These are phyloP conservation scores for Lentinula novae-zelandiae DNA, from an alignment of 1,284 basidiomycete genomes.

Conservation along the genomic window DNA sequence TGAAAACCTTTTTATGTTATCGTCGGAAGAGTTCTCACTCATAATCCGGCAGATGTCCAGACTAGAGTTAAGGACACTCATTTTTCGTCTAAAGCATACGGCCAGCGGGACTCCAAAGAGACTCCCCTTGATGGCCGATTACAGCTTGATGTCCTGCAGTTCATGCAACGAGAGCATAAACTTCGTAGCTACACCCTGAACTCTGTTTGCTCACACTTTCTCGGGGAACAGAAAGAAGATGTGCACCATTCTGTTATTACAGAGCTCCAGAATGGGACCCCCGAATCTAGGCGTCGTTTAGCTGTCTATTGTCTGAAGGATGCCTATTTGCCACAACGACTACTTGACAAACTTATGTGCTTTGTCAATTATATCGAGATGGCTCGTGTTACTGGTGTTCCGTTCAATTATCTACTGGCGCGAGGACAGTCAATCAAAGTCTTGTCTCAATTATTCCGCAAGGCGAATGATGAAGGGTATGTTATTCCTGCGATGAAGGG, in stretches of 20 bases:
- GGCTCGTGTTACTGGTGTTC: slow-evolving; percentile 96
- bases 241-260: slow-evolving; percentile 97
- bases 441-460: slow-evolving; percentile 87
- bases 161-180: slow-evolving; percentile 97
- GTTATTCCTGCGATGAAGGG: slow-evolving; percentile 79
- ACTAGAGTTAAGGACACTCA: slow-evolving; percentile 87
- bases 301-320: slow-evolving; percentile 99
- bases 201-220: slow-evolving; percentile 92
- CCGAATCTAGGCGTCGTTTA: slow-evolving; percentile 84
- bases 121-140: slow-evolving; percentile 86
- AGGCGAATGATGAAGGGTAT: slow-evolving; percentile 86
- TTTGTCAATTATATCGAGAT: slow-evolving; percentile 96
- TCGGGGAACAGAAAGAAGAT: slow-evolving; percentile 96
- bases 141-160: slow-evolving; percentile 91
- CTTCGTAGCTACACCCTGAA: slow-evolving; percentile 93
- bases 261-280: slow-evolving; percentile 90
- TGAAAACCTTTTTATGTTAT: slow-evolving; percentile 29
- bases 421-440: slow-evolving; percentile 97
- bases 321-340: slow-evolving; percentile 90
- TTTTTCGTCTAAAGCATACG: slow-evolving; percentile 95
- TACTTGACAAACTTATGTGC: slow-evolving; percentile 96
- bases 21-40: slow-evolving; percentile 1
- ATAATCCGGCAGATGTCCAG: slow-evolving; percentile 50
- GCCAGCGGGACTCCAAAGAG: slow-evolving; percentile 92
- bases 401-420: slow-evolving; percentile 90